phyloP scores from a whole-genome alignment of 352 stramenopile species.

The Plasmopara viticola region DNA sequence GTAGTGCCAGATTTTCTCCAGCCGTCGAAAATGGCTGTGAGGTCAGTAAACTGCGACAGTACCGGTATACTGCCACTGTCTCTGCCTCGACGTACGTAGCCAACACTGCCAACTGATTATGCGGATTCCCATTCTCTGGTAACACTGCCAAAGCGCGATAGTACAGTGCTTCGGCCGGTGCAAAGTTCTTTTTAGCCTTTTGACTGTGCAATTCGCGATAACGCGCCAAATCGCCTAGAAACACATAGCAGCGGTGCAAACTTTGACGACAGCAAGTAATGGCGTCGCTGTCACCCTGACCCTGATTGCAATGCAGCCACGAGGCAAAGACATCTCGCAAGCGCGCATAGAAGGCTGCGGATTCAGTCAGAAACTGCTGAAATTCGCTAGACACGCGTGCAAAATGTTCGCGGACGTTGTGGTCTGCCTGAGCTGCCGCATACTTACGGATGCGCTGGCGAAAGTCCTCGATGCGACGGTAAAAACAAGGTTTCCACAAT shows the following conservation, averaged over 20 bases:
- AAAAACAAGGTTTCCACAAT: slow-evolving; percentile 89
- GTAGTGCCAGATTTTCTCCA: slow-evolving; percentile 81
- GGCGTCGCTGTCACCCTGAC: slow-evolving; percentile 9
- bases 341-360: slow-evolving; percentile 71
- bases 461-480: slow-evolving; percentile 88
- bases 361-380: slow-evolving; percentile 55
- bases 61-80: slow-evolving; percentile 87
- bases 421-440: slow-evolving; percentile 58
- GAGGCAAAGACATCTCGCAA: slow-evolving; percentile 42
- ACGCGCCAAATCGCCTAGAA: slow-evolving; percentile 70
- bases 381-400: slow-evolving; percentile 66
- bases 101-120: slow-evolving; percentile 82
- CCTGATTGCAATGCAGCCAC: slow-evolving; percentile 32
- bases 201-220: slow-evolving; percentile 81
- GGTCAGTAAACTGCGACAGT: slow-evolving; percentile 83
- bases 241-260: slow-evolving; percentile 77
- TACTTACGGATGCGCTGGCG: slow-evolving; percentile 84
- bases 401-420: slow-evolving; percentile 71
- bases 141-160: slow-evolving; percentile 58
- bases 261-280: slow-evolving; percentile 46
- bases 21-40: slow-evolving; percentile 81
- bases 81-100: slow-evolving; percentile 86
- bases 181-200: slow-evolving; percentile 83
- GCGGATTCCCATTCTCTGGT: slow-evolving; percentile 76
- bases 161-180: slow-evolving; percentile 59